Base-by-base conservation (phyloP, 2,329 filamentous ascomycete genomes). In the Hymenoscyphus fructigenus region DNA sequence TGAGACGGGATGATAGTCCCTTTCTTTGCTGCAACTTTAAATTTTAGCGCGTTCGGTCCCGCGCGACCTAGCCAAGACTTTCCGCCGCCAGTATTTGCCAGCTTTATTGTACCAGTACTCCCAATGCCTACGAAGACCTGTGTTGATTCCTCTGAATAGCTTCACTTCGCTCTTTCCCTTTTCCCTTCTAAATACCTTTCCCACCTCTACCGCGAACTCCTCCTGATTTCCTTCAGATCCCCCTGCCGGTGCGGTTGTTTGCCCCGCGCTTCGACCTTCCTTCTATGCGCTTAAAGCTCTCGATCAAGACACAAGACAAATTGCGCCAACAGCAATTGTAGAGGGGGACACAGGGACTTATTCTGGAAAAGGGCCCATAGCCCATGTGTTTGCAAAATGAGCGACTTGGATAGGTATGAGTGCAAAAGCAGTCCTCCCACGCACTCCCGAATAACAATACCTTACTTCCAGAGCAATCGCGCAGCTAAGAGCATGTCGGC, bases 401-500 rank as follows among this genome's bases (percentile, higher is more conserved):
- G 93, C 80, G 93, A 98, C 79, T 86, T 98, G 75, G 95, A 98
- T 82, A 91, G 88, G 93, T 96, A 84, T 44, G 50, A 23, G 12
- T 53, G 59, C 23, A 38, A 28, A 58, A 68, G 60, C 26, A 59
- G 14, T 50, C 23, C 20, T 53, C 47, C 47, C 17, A 44, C 17
- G 17, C 17, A 10, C 20, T n/a, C 20, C 10, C 6, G 3, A 15
- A 20, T 53, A 53, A 53, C 20, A 44, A 73, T 57, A 71, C 68
- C 67, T 61, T 67, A 65, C 64, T 58, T 26, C 23, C 69, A 97
- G 94, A 80, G 93, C 93, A 66, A 99, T 99, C 76, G 91, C 92
- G 78, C 93, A 97, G 79, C 84, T 99, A 76, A 92, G 95, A 82
- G 91, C 93, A 76, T 99, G 95, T 80, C 91, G 93, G 68, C 93